Conservation (phyloP, 768 basidiomycete genomes). For the Cyclocybe aegerita region DNA sequence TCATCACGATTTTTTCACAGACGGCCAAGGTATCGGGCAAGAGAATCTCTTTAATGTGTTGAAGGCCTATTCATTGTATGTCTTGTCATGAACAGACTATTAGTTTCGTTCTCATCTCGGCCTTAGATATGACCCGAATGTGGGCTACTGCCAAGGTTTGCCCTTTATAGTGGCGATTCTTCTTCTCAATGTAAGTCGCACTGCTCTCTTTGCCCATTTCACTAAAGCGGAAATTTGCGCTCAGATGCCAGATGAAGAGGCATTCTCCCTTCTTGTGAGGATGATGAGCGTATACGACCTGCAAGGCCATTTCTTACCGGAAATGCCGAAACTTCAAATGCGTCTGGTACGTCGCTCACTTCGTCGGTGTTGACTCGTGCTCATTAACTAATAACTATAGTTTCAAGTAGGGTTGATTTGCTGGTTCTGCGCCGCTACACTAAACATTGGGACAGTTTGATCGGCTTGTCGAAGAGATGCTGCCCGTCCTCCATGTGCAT, state of each 20-base stretch:
- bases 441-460: slow-evolving; percentile 65
- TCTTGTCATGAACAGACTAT: slow-evolving; percentile 1
- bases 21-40: slow-evolving; percentile 93
- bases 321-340: slow-evolving; percentile 96
- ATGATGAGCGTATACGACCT: slow-evolving; percentile 97
- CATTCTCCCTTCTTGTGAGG: slow-evolving; percentile 91
- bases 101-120: not conserved
- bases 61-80: slow-evolving; percentile 94
- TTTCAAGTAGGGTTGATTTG: slow-evolving; percentile 20
- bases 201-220: not conserved
- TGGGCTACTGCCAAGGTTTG: slow-evolving; percentile 97
- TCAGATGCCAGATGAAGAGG: slow-evolving; percentile 99
- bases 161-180: slow-evolving; percentile 96
- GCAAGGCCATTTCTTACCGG: slow-evolving; percentile 95
- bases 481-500: slow-evolving; percentile 92
- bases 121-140: slow-evolving; percentile 80
- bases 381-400: slow-evolving; percentile 6
- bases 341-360: slow-evolving; percentile 61
- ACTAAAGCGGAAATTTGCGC: slow-evolving; percentile 7
- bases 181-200: slow-evolving; percentile 73
- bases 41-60: slow-evolving; percentile 97
- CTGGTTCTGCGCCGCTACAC: not conserved
- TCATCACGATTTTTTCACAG: slow-evolving; percentile 93
- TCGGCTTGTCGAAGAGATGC: slow-evolving; percentile 85
- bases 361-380: not conserved